phyloP scores from a whole-genome alignment of 2,329 filamentous ascomycete genomes.

The Cladophialophora immunda region DNA sequence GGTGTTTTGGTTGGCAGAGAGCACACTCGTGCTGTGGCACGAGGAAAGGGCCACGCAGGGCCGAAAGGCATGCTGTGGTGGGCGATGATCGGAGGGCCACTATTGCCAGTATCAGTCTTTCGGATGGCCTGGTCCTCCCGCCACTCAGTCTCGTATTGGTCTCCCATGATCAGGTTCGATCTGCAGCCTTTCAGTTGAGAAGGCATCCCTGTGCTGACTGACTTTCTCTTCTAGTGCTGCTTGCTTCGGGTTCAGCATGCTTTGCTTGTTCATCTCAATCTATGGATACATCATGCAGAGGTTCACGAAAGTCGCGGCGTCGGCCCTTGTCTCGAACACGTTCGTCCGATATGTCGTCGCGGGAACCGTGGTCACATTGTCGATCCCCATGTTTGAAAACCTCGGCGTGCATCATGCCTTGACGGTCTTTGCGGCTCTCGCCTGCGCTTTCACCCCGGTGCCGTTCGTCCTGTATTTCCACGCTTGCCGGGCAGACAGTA shows the following conservation, averaged over 20 bases:
- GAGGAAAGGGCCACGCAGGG: neutral
- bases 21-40: neutral
- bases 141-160: slow-evolving; percentile 58
- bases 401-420: slow-evolving; percentile 51
- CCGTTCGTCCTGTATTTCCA: slow-evolving; percentile 53
- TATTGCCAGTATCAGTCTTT: slow-evolving; percentile 62
- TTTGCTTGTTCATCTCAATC: slow-evolving; percentile 59
- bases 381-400: slow-evolving; percentile 49
- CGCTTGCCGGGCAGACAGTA: neutral
- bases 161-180: slow-evolving; percentile 58
- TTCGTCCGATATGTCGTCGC: slow-evolving; percentile 53
- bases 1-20: neutral
- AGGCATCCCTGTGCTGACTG: neutral
- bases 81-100: slow-evolving; percentile 48
- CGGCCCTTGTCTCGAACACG: slow-evolving; percentile 56
- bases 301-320: slow-evolving; percentile 63
- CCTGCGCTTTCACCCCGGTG: slow-evolving; percentile 51
- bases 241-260: slow-evolving; percentile 59
- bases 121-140: slow-evolving; percentile 66
- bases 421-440: slow-evolving; percentile 51
- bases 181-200: slow-evolving; percentile 38
- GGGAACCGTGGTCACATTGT: slow-evolving; percentile 47
- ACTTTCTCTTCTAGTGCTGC: neutral
- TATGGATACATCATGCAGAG: slow-evolving; percentile 68
- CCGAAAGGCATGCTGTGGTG: slow-evolving; percentile 60